Conservation (phyloP, 83 land plant genomes). For the Picea engelmannii region DNA sequence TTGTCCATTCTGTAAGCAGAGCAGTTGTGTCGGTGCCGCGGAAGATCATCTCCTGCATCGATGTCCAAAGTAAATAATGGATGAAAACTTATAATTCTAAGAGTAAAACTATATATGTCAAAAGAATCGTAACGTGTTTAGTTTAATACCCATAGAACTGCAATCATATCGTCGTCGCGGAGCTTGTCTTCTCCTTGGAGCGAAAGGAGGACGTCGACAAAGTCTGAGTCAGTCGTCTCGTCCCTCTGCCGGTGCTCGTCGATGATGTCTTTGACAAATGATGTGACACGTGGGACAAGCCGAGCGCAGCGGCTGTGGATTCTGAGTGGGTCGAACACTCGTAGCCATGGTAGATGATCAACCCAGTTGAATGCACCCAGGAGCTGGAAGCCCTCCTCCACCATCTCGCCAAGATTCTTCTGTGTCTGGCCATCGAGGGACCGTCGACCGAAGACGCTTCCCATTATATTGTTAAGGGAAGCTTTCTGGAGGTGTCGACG, state of each 20-base stretch:
- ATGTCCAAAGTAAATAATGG: no score
- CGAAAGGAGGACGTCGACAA: not conserved
- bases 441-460: not conserved
- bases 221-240: not conserved
- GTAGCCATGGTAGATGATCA: no score
- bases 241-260: not conserved
- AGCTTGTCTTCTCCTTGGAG: not conserved
- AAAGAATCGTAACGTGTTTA: no score
- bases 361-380: no score
- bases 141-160: no score
- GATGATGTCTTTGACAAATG: not conserved
- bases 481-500: not conserved
- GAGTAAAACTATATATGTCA: no score
- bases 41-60: no score
- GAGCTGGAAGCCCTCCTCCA: slow-evolving; percentile 21
- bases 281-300: not conserved
- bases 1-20: no score
- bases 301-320: not conserved
- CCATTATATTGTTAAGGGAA: not conserved
- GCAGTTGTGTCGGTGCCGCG: no score
- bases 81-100: no score
- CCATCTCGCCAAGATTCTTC: slow-evolving; percentile 9
- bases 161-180: no score
- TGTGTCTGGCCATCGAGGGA: not conserved
- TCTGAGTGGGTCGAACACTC: no score